Percentiles rank a stretch among this genome's conserved stretches.
Evolutionary conservation across 225 moss, liverwort and hornwort species (phyloP).

Genomic region (Straminergon stramineum): DNA sequence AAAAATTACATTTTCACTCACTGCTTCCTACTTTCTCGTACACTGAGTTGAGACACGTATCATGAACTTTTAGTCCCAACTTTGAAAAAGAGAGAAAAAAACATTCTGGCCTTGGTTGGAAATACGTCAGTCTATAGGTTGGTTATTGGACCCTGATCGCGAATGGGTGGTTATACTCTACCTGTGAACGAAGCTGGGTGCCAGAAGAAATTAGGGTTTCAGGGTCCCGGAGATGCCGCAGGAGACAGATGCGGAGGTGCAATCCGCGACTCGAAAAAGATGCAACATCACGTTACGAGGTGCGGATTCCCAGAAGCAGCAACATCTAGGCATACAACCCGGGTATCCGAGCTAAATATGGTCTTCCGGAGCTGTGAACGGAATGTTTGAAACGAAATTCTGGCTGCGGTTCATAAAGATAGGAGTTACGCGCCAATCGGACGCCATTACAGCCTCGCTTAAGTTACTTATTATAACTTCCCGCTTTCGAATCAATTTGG

Average conservation of each 20-base stretch:
- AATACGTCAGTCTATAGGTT: too few species aligned
- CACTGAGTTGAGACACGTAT: too few species aligned
- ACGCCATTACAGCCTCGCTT: not conserved
- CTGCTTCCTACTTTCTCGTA: too few species aligned
- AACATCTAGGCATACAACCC: not conserved
- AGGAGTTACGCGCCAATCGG: not conserved
- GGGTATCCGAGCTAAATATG: not conserved
- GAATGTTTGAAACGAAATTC: not conserved
- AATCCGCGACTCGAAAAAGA: not conserved
- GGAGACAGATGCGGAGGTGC: not conserved
- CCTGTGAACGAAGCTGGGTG: not conserved
- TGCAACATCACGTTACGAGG: not conserved
- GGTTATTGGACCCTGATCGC: too few species aligned
- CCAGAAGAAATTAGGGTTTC: not conserved
- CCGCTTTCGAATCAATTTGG: not conserved
- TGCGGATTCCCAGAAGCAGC: not conserved
- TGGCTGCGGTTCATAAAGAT: not conserved
- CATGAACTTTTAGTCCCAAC: too few species aligned
- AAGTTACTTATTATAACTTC: not conserved
- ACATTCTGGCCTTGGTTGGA: too few species aligned
- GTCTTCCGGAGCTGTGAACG: not conserved
- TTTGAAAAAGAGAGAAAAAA: too few species aligned
- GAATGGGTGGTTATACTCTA: too few species aligned
- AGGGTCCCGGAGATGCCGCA: not conserved
- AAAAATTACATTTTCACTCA: too few species aligned